phyloP scores from a whole-genome alignment of 176 grass and related monocot species.

The Chloris gayana region DNA sequence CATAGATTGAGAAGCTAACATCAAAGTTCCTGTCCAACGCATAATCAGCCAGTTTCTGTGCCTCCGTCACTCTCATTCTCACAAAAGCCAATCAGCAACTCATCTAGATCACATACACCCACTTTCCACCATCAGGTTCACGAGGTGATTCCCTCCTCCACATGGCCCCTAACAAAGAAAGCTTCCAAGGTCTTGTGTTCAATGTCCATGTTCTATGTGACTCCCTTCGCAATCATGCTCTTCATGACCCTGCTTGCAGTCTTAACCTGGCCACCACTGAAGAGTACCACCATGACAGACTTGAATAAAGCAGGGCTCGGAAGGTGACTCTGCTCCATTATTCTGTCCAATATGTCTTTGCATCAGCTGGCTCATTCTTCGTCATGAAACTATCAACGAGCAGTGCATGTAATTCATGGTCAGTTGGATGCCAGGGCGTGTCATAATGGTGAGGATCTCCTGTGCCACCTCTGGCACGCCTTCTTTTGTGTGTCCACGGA shows the following conservation, averaged over 20 bases:
- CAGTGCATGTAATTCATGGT: conserved; percentile 56
- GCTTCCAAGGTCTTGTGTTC: conserved; percentile 73
- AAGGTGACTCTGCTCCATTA: conserved; percentile 89
- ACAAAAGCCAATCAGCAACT: conserved; percentile 59
- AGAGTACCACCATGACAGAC: conserved; percentile 72
- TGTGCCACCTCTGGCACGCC: conserved; percentile 55
- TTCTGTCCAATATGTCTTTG: conserved; percentile 71
- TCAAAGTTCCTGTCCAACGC: conserved; percentile 74
- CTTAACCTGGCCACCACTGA: conserved; percentile 64
- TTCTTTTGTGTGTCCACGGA: conserved; percentile 86
- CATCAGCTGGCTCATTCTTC: conserved; percentile 79
- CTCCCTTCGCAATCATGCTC: conserved; percentile 88
- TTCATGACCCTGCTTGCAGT: conserved; percentile 94
- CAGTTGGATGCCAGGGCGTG: conserved; percentile 65
- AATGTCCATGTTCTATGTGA: conserved; percentile 84
- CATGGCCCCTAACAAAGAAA: conserved; percentile 85
- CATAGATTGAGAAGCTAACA: conserved; percentile 74
- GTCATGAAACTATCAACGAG: conserved; percentile 79
- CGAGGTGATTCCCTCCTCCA: conserved; percentile 75
- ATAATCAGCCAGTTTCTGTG: conserved; percentile 79
- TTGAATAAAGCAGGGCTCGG: conserved; percentile 70
- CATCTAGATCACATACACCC: conserved; percentile 68
- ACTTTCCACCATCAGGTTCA: conserved; percentile 77
- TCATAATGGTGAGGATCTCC: conserved; percentile 83
- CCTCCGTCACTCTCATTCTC: conserved; percentile 80